Conservation (phyloP, 2,329 filamentous ascomycete genomes). For the Tothia fuscella region DNA sequence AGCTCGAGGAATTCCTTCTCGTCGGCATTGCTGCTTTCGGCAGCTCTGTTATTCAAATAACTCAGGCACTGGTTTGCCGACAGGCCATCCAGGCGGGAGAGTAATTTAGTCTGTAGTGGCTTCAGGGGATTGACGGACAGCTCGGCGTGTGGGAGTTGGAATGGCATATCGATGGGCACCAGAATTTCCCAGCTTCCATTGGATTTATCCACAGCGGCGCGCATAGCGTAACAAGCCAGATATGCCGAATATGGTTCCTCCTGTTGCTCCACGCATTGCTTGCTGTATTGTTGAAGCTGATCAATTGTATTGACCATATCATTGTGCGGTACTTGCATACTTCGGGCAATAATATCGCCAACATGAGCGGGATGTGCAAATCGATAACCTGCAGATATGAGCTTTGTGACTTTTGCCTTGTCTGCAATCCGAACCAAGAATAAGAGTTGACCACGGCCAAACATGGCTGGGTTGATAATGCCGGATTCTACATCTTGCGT, state of each 20-base stretch:
- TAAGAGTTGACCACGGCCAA: constrained; percentile 66
- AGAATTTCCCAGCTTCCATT: constrained; percentile 32
- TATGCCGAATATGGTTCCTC: constrained; percentile 10
- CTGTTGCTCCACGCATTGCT: constrained; percentile 28
- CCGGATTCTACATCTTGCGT: constrained; percentile 7
- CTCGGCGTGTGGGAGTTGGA: constrained; percentile 33
- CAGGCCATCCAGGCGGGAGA: constrained; percentile 16
- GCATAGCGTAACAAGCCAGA: constrained; percentile 22
- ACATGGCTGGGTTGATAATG: constrained; percentile 18
- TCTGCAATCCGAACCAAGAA: constrained; percentile 60
- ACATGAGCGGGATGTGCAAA: constrained; percentile 54
- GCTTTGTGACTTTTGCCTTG: constrained; percentile 46
- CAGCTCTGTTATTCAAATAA: constrained; percentile 20
- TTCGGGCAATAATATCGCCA: constrained; percentile 53
- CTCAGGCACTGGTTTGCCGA: constrained; percentile 19
- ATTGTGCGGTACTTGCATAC: constrained; percentile 58
- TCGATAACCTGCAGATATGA: constrained; percentile 64
- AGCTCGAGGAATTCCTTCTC: constrained; percentile 26
- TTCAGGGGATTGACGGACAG: constrained; percentile 21
- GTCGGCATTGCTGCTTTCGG: constrained; percentile 15
- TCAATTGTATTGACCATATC: constrained; percentile 51
- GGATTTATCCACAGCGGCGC: constrained; percentile 28
- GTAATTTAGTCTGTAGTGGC: constrained; percentile 21
- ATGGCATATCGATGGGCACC: constrained; percentile 28
- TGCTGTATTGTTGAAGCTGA: constrained; percentile 49